Base-by-base conservation (phyloP, 768 basidiomycete species). In the Mycena belliarum region DNA sequence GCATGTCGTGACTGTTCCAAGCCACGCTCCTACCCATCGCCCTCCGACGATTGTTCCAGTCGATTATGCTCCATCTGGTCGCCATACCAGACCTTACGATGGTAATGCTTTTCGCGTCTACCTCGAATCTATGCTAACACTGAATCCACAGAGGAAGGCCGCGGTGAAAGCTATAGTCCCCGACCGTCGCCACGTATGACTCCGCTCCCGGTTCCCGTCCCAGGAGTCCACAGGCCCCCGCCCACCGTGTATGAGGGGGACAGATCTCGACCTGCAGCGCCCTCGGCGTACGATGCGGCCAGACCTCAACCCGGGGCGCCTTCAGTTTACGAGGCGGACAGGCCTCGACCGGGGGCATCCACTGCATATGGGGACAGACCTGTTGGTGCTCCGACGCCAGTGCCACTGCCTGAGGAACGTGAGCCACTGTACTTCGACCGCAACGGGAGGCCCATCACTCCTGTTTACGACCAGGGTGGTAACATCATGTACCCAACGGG, bases 321-420 rank as follows among this genome's bases (percentile, higher is more conserved):
- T n/a, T 35, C 40, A 23, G 37, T 26, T 1, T 52, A 42, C 18
- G 57, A 48, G 29, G 28, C 16, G 12, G 29, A 32, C 29, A 32
- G 29, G n/a, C n/a, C n/a, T n/a, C n/a, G n/a, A n/a, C n/a, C n/a
- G n/a, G n/a, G n/a, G n/a, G n/a, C n/a, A n/a, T n/a, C n/a, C 29
- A 32, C 29, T 32, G 14, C 14, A 32, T 32, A 32, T 14, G 37
- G 21, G 21, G 42, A 45, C 41, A 32, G 56, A 35, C 49, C 28
- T 28, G 46, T 58, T 18, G 64, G 64, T 10, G 40, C 63, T 33
- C 63, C 64, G 15, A 63, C 52, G 29, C 52, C 59, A 21, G 47
- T 47, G 28, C 64, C 40, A 38, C 23, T 47, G 12, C 45, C 55
- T 18, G 20, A 28, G 12, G 55, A 41, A 6, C 43, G n/a, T 10